These are phyloP conservation scores for Malus sieversii DNA, from an alignment of 306 rosid genomes.

Conservation along the genomic window DNA sequence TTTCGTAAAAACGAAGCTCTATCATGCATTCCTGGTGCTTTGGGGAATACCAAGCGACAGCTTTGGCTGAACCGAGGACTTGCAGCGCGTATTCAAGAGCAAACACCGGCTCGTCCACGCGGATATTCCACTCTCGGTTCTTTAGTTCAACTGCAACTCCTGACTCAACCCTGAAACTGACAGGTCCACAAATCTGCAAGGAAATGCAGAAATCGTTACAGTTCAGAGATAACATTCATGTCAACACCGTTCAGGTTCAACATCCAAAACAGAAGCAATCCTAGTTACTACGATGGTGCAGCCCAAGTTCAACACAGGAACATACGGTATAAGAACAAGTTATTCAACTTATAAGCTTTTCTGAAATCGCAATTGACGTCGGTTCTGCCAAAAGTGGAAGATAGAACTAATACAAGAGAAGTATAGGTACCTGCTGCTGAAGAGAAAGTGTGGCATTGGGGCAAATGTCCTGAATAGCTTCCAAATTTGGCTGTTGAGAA, in stretches of 20 bases:
- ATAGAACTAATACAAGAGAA: slow-evolving; percentile 9
- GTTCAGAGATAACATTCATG: background rate
- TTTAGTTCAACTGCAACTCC: slow-evolving; percentile 58
- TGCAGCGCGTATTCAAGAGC: slow-evolving; percentile 79
- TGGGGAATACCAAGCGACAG: slow-evolving; percentile 92
- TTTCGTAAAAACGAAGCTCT: slow-evolving; percentile 87
- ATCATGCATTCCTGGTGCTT: slow-evolving; percentile 74
- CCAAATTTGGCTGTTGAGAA: slow-evolving; percentile 50
- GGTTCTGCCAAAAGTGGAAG: background rate
- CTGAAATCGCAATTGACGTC: background rate
- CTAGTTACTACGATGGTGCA: background rate
- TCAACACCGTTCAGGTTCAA: background rate
- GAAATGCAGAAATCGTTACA: background rate
- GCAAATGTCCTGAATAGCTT: slow-evolving; percentile 52
- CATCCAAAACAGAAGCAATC: background rate
- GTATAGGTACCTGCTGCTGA: slow-evolving; percentile 83
- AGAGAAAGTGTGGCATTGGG: slow-evolving; percentile 63
- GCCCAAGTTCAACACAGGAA: background rate
- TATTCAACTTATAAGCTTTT: background rate
- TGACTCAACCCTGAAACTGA: slow-evolving; percentile 78
- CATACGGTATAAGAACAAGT: background rate
- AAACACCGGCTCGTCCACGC: slow-evolving; percentile 52
- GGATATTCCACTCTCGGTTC: slow-evolving; percentile 26
- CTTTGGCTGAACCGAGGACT: slow-evolving; percentile 92
- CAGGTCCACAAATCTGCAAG: slow-evolving; percentile 78